Base-by-base conservation (phyloP, 805 yeast species). In the Candida ulmi region DNA sequence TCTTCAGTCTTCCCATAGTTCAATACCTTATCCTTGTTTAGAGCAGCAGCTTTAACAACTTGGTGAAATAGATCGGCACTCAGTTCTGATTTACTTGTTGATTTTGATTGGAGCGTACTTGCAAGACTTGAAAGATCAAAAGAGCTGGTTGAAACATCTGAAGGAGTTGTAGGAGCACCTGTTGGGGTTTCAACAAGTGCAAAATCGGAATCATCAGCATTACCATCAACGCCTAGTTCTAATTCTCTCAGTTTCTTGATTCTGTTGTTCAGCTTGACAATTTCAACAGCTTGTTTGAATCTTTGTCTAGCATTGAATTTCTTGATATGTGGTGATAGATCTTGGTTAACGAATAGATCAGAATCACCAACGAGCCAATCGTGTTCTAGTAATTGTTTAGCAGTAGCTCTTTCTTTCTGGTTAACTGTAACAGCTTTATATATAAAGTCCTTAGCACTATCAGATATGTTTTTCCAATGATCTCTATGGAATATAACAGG, bases 401-500 rank as follows among this genome's bases (percentile, higher is more conserved):
- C 83, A 1, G 91, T 79, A 3, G 88, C 83, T 51, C 97, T 71
- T 37, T 72, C 64, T 2, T 63, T 66, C 6, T 90, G 90, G 51
- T 85, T 74, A 30, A 78, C 71, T 42, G 79, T 81, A 38, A 91
- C 68, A 40, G 88, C 81, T 51, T 74, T 70, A 42, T 78, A 64
- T 40, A 91, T 86, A 50, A 91, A 88, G 27, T 77, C 67, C 48
- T 87, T 80, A 7, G 98, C 98, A 35, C 80, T 88, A 33, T 71
- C 71, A 12, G 93, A 80, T 17, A 93, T 82, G 40, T 77, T 74
- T 42, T 71, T 71, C 98, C 98, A 93, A 66, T 88, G 88, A 45
- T 80, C 84, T 23, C 78, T 76, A 58, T 88, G 95, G 68, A 91
- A 91, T n/a, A 91, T 88, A 6, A 87, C 86, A 38, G 72, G 72